Evolutionary conservation across 306 rosid species (phyloP), one percentile per base, ranked within the genome.

Genomic region (Fragaria nilgerrensis): DNA sequence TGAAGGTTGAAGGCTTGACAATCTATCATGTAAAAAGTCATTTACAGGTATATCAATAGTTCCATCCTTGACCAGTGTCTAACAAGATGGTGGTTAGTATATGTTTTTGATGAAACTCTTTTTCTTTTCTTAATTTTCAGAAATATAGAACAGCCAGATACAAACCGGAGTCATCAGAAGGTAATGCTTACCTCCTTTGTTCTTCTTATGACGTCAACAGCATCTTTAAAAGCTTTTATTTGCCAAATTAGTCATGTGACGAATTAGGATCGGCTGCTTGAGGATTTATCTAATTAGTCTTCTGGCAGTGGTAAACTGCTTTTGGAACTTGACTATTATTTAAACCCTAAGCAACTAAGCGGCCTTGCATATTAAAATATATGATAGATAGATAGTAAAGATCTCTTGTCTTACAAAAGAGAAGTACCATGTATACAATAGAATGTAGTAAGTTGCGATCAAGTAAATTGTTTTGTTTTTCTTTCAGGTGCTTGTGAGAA

Each of bases 21-120:
- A 94, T 94, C 72, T 94, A 94, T 88, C 98, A 94, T 78, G 96
- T 94, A 29, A 94, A 94, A 89, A 94, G 98, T 82, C 98, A 94
- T 86, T 87, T 94, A 34, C 98, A 94, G 91, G 98, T 92, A 81
- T 68, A 2, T 44, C 49, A 58, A 49, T 78, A 25, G n/a, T 49
- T 70, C 61, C 63, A 59, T 83, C 44, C 36, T 70, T 9, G 9
- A 53, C 44, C 27, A 11, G 44, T 63, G 77, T 25, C 36, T 39
- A 15, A 72, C 78, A 69, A 72, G 67, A 47, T 68, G 48, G 41
- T 70, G 45, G 43, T 79, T 83, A 16, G n/a, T 78, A n/a, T 84
- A 43, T 74, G 56, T 5, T 47, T 70, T 64, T 62, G 27, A 75
- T 48, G 47, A 32, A 36, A 49, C 47, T 68, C 76, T 48, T 62